A percentile compares a stretch with the other conserved stretches of the same genome.
phyloP scores from a whole-genome alignment of 441 rosid genomes.

The Erysimum pusillum region DNA sequence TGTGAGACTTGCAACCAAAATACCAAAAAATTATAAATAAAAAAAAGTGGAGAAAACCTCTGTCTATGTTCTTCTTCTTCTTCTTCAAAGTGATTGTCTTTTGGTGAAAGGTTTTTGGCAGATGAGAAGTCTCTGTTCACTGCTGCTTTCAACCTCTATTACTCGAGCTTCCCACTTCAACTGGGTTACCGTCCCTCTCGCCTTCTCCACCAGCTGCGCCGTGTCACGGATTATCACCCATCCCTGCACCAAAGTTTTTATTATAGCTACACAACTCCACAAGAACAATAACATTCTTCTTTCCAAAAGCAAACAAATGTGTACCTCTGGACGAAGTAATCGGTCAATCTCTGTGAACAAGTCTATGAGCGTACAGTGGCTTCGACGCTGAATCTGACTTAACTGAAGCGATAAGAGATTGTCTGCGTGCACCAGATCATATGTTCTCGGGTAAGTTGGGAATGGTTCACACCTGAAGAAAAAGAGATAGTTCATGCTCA shows the following conservation, averaged over 20 bases:
- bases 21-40: constrained; percentile 14
- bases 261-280: not conserved
- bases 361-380: constrained; percentile 65
- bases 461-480: constrained; percentile 92
- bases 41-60: constrained; percentile 40
- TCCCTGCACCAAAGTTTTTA: constrained; percentile 67
- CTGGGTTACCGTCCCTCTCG: constrained; percentile 70
- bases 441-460: constrained; percentile 95
- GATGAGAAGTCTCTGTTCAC: constrained; percentile 89
- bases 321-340: constrained; percentile 98
- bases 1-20: no score
- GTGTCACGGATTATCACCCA: constrained; percentile 95
- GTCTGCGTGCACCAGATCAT: constrained; percentile 92
- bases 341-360: constrained; percentile 87
- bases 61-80: constrained; percentile 36
- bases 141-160: constrained; percentile 80
- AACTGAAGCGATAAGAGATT: constrained; percentile 78
- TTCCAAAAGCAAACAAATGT: constrained; percentile 3
- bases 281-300: not conserved
- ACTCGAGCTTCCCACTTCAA: constrained; percentile 98
- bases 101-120: constrained; percentile 94
- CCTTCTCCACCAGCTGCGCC: constrained; percentile 78
- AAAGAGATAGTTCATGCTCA: not conserved
- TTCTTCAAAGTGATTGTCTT: constrained; percentile 63
- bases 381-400: constrained; percentile 53